phyloP scores from a whole-genome alignment of 2,329 filamentous ascomycete species.

The Nemania sp. region DNA sequence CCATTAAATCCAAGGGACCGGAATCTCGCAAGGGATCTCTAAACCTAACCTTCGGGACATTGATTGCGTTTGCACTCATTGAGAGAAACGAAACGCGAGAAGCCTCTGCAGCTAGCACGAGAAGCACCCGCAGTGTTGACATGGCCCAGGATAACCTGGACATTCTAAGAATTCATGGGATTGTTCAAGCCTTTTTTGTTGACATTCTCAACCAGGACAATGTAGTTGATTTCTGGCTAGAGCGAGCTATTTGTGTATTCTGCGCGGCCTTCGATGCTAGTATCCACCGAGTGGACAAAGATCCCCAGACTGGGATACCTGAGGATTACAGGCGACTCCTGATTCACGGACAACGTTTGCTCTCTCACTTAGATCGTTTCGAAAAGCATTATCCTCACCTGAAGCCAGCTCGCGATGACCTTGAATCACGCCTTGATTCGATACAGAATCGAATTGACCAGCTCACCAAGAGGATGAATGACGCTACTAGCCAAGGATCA shows the following conservation, averaged over 20 bases:
- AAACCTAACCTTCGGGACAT: constrained; percentile 53
- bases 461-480: constrained; percentile 46
- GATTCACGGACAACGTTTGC: constrained; percentile 54
- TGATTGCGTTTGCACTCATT: constrained; percentile 57
- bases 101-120: constrained; percentile 45
- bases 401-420: constrained; percentile 34
- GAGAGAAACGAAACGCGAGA: constrained; percentile 53
- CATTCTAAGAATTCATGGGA: constrained; percentile 53
- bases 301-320: constrained; percentile 48
- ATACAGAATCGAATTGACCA: constrained; percentile 49
- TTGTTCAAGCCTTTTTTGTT: constrained; percentile 57
- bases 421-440: constrained; percentile 43
- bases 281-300: constrained; percentile 46
- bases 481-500: constrained; percentile 43
- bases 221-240: constrained; percentile 52
- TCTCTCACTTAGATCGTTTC: constrained; percentile 47
- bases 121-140: constrained; percentile 46
- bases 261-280: constrained; percentile 54
- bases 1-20: constrained; percentile 49
- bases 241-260: constrained; percentile 52
- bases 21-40: constrained; percentile 43
- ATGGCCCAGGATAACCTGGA: constrained; percentile 51
- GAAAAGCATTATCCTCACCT: constrained; percentile 40
- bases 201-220: constrained; percentile 49
- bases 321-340: constrained; percentile 57